These are phyloP conservation scores for Pseudogymnoascus sp. DNA, from an alignment of 2,329 filamentous ascomycete species.

Conservation along the genomic window DNA sequence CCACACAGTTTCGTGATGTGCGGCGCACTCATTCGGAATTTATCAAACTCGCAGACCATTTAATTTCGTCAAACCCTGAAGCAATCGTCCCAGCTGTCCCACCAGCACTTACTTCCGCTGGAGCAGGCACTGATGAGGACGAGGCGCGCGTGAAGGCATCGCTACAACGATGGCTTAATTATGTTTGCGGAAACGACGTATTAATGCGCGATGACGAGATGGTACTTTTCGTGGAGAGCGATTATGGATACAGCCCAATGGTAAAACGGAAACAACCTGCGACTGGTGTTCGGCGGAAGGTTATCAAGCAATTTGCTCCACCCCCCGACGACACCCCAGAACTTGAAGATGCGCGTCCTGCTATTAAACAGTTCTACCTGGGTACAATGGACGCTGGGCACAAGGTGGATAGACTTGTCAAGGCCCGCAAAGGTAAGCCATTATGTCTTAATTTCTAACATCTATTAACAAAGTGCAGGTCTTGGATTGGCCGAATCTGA, in stretches of 20 bases:
- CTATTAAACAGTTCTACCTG: conserved; percentile 93
- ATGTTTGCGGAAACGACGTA: conserved; percentile 84
- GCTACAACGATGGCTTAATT: conserved; percentile 92
- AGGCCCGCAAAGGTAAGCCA: conserved; percentile 72
- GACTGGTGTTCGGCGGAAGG: conserved; percentile 88
- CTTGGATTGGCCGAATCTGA: conserved; percentile 89
- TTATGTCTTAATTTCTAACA: conserved; percentile 12
- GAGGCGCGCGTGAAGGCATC: conserved; percentile 80
- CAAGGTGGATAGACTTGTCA: conserved; percentile 91
- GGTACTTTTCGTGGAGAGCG: conserved; percentile 96
- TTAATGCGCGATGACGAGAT: conserved; percentile 95
- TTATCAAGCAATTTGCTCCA: conserved; percentile 96
- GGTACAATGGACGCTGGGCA: conserved; percentile 95
- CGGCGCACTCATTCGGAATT: conserved; percentile 94
- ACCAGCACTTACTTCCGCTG: conserved; percentile 87
- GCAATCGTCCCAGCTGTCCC: conserved; percentile 90
- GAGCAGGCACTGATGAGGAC: conserved; percentile 93
- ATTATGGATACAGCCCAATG: conserved; percentile 95
- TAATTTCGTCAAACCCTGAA: conserved; percentile 97
- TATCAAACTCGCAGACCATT: conserved; percentile 87
- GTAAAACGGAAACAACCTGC: conserved; percentile 94
- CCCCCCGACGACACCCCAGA: conserved; percentile 96
- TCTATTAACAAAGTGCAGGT: conserved; percentile 47
- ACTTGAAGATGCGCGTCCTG: conserved; percentile 77
- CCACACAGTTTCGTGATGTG: conserved; percentile 96